These are phyloP conservation scores for Phytophthora cajani DNA, from an alignment of 352 stramenopile species.

Conservation along the genomic window DNA sequence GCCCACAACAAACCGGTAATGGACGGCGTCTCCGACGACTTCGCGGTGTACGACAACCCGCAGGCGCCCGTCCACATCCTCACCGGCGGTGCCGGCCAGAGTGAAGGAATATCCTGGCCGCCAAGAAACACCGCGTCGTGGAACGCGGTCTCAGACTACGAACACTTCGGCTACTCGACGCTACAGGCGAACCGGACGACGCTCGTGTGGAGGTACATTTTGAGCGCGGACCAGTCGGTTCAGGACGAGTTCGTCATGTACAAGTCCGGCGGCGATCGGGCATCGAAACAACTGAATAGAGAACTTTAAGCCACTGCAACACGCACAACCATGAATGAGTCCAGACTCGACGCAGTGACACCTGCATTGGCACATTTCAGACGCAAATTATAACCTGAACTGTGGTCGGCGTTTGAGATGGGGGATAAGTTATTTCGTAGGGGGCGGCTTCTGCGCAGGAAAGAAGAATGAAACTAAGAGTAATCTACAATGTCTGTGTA, in stretches of 20 bases:
- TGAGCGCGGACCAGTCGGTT: not conserved
- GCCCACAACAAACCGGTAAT: not conserved
- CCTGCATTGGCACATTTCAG: no score
- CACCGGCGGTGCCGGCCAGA: not conserved
- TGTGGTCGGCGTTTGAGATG: no score
- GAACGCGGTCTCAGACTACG: not conserved
- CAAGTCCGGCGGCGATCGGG: not conserved
- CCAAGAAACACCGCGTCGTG: not conserved
- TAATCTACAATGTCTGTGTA: no score
- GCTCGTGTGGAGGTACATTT: not conserved
- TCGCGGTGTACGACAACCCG: not conserved
- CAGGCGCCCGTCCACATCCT: not conserved
- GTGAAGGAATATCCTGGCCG: not conserved
- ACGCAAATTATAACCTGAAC: no score
- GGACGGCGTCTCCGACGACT: not conserved
- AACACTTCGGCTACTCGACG: not conserved
- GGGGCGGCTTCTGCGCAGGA: no score
- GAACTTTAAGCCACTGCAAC: no score
- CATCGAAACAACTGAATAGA: no score
- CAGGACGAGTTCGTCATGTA: not conserved
- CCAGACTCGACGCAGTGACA: no score
- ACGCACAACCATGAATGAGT: no score
- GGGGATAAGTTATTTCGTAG: no score
- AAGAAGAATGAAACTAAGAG: no score
- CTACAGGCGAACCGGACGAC: not conserved